Evolutionary conservation across 1,284 basidiomycete genomes (phyloP).

Genomic region (Termitomyces sp.): DNA sequence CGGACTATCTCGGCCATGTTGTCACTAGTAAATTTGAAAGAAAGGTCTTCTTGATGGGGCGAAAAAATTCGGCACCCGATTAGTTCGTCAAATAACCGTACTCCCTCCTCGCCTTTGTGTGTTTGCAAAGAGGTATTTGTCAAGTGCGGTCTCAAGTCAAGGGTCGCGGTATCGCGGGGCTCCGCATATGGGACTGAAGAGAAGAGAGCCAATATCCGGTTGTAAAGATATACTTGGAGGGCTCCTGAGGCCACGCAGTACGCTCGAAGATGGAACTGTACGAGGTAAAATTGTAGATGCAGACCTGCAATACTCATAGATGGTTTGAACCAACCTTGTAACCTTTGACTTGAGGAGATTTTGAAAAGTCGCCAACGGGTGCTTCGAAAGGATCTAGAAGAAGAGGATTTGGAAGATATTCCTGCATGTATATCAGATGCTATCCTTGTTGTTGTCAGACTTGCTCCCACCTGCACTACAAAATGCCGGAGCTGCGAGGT

Average conservation of each 20-base stretch:
- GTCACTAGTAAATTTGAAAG: conserved; percentile 21
- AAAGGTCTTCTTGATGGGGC: conserved; percentile 12
- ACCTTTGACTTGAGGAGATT: conserved; percentile 37
- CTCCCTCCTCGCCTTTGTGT: conserved; percentile 58
- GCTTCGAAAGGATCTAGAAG: conserved; percentile 67
- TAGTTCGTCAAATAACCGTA: conserved; percentile 76
- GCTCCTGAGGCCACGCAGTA: conserved; percentile 89
- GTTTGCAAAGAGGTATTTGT: conserved; percentile 96
- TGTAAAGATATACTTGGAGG: conserved; percentile 74
- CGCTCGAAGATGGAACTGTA: conserved; percentile 88
- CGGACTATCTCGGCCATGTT: conserved; percentile 57
- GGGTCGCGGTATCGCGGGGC: conserved; percentile 29
- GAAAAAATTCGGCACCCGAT: conserved; percentile 57
- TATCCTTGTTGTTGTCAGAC: neutral
- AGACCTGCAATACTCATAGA: neutral
- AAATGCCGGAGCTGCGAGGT: conserved; percentile 93
- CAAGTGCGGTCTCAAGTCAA: conserved; percentile 77
- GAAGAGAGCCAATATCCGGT: conserved; percentile 84
- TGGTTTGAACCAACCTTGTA: conserved; percentile 54
- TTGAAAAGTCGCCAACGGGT: conserved; percentile 22
- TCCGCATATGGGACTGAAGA: conserved; percentile 60
- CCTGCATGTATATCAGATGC: conserved; percentile 40
- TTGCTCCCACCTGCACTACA: conserved; percentile 77
- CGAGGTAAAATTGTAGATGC: conserved; percentile 3
- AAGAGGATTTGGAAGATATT: conserved; percentile 77